A percentile compares a stretch with the other conserved stretches of the same genome.
Conservation (phyloP, 2,329 filamentous ascomycete genomes). For the Hansfordia pulvinata region DNA sequence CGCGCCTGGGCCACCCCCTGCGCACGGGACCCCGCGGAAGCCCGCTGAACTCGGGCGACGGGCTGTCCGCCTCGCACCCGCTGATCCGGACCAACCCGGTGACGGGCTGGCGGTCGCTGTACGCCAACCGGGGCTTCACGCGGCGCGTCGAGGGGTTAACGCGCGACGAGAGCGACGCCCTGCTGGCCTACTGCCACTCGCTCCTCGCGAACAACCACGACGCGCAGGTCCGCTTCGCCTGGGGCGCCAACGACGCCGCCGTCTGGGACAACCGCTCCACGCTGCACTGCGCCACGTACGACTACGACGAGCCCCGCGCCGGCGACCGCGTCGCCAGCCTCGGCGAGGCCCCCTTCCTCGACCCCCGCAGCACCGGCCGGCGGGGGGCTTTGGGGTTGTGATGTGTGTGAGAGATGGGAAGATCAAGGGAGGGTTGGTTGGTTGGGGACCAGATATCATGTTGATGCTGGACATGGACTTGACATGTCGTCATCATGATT, state of each 20-base stretch:
- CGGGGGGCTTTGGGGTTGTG: conserved; percentile 19
- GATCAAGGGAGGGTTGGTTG: too few species aligned
- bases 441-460: too few species aligned
- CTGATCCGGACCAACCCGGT: conserved; percentile 46
- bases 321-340: conserved; percentile 32
- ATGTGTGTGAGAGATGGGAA: too few species aligned
- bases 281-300: conserved; percentile 39
- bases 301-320: conserved; percentile 36
- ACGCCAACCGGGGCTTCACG: conserved; percentile 35
- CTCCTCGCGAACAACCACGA: conserved; percentile 41
- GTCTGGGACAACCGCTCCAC: conserved; percentile 53
- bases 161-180: conserved; percentile 35
- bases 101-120: conserved; percentile 43
- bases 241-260: conserved; percentile 37
- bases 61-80: conserved; percentile 35
- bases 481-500: not conserved
- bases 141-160: conserved; percentile 40
- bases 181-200: conserved; percentile 33
- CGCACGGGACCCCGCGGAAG: conserved; percentile 32
- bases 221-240: conserved; percentile 38
- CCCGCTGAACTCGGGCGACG: conserved; percentile 40
- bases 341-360: conserved; percentile 32
- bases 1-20: conserved; percentile 29
- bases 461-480: too few species aligned
- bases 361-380: conserved; percentile 26